phyloP scores from a whole-genome alignment of 2,329 filamentous ascomycete species.

The Leptographium radiaticola region DNA sequence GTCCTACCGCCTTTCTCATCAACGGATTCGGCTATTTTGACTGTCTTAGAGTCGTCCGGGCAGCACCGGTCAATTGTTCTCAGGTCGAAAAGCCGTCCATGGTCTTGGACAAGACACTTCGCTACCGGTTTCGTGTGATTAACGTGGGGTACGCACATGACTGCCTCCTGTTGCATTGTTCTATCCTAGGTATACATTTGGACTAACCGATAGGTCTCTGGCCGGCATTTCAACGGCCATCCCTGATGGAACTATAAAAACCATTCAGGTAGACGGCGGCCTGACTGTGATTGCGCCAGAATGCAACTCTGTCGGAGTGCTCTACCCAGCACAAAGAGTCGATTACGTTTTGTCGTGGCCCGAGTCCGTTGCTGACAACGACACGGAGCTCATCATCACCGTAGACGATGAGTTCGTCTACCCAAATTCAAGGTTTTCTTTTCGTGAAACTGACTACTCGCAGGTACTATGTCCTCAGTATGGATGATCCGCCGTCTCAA shows the following conservation, averaged over 20 bases:
- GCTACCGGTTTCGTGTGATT: constrained; percentile 13
- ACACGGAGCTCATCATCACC: constrained; percentile 8
- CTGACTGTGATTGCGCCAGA: constrained; percentile 4
- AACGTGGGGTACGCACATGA: constrained; percentile 11
- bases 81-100: constrained; percentile 10
- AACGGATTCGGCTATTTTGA: constrained; percentile 31
- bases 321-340: constrained; percentile 14
- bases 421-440: background rate
- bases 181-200: background rate
- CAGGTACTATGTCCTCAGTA: background rate
- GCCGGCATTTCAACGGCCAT: constrained; percentile 12
- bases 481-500: background rate
- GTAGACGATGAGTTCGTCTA: constrained; percentile 14
- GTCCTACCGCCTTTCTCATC: constrained; percentile 32
- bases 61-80: constrained; percentile 29
- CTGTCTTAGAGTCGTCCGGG: constrained; percentile 30
- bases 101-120: constrained; percentile 10
- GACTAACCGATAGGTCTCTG: constrained; percentile 6
- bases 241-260: constrained; percentile 8
- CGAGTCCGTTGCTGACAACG: background rate
- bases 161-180: no score
- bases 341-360: constrained; percentile 13
- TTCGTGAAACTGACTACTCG: background rate
- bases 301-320: constrained; percentile 9
- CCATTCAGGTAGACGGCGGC: constrained; percentile 14